Base-by-base conservation (phyloP, 768 basidiomycete species). In the Pseudohyphozyma bogoriensis region DNA sequence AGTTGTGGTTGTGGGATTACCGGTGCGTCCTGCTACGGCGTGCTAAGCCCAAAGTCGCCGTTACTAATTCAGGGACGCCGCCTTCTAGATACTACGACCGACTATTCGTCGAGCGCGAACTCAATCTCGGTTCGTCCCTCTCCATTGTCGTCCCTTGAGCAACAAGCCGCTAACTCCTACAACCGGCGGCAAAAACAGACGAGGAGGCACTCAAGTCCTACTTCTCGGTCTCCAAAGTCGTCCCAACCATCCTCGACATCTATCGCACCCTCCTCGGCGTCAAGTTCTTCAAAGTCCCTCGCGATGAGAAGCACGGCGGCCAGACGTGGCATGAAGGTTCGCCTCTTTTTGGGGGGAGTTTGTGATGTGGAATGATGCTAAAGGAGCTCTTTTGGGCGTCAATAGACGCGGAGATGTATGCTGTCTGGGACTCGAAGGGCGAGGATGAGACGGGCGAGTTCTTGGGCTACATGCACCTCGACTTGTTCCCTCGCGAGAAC, bases 1-100 rank as follows among this genome's bases (percentile, higher is more conserved):
- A 84, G 68, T 83, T 91, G 70, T 85, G 84, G 69, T 76, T 87
- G 56, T 90, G 87, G 87, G 89, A 90, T 70, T 90, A 88, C 72
- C 79, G 85, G 67, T 84, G 83, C 72, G 37, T 56, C 32, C 39
- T 51, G 11, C 33, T 31, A 50, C 20, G 32, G 18, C 24, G 39
- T 15, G 44, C 55, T 45, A 56, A 32, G 33, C 31, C 22, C 22
- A 18, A 16, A 16, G 42, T 2, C 22, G 26, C 26, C 22, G 22
- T 20, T 44, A 31, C 47, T 50, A 31, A 50, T 31, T 11, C 2
- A 3, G 1, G 54, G 6, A 2, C 3, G 18, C 39, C n/a, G n/a
- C n/a, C n/a, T n/a, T n/a, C n/a, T n/a, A 64, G 62, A 28, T 69
- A 68, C 57, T 49, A 47, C 62, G 82, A 84, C 70, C 78, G 81